phyloP scores from a whole-genome alignment of 2,329 filamentous ascomycete genomes.

The Phaeoacremonium minimum region DNA sequence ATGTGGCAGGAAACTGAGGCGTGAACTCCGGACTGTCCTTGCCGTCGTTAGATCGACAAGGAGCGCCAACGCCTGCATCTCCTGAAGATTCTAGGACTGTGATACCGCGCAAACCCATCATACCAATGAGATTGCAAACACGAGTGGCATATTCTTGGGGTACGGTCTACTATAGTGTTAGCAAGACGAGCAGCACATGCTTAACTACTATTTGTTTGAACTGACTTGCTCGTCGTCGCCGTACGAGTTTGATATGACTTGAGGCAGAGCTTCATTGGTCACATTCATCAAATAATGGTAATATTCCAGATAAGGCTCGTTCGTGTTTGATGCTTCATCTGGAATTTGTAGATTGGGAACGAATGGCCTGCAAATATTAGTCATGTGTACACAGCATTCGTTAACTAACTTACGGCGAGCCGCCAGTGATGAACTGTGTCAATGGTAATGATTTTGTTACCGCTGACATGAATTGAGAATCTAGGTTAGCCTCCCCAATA shows the following conservation, averaged over 20 bases:
- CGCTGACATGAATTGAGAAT: conserved; percentile 14
- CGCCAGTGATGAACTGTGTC: conserved; percentile 19
- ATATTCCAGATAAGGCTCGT: conserved; percentile 66
- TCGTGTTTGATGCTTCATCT: conserved; percentile 36
- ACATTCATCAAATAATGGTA: conserved; percentile 53
- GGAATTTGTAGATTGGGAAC: conserved; percentile 18
- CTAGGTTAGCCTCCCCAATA: conserved; percentile 20
- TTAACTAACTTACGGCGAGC: conserved; percentile 19
- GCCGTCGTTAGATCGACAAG: conserved; percentile 54
- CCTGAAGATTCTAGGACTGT: conserved; percentile 59
- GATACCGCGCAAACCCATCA: conserved; percentile 60
- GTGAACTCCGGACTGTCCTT: conserved; percentile 48
- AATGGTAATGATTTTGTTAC: conserved; percentile 16
- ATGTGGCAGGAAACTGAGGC: conserved; percentile 61
- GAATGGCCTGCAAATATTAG: conserved; percentile 24
- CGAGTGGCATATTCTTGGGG: conserved; percentile 52
- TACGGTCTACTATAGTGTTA: conserved; percentile 35
- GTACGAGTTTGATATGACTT: conserved; percentile 61
- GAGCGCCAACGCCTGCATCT: conserved; percentile 50
- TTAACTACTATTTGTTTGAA: background rate
- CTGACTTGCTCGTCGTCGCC: conserved; percentile 57
- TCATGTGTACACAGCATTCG: too few relatives aligned
- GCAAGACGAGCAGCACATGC: background rate
- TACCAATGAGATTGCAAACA: conserved; percentile 57
- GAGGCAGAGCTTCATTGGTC: conserved; percentile 46